These are phyloP conservation scores for Thielaviopsis punctulata DNA, from an alignment of 2,329 filamentous ascomycete species.

Conservation along the genomic window DNA sequence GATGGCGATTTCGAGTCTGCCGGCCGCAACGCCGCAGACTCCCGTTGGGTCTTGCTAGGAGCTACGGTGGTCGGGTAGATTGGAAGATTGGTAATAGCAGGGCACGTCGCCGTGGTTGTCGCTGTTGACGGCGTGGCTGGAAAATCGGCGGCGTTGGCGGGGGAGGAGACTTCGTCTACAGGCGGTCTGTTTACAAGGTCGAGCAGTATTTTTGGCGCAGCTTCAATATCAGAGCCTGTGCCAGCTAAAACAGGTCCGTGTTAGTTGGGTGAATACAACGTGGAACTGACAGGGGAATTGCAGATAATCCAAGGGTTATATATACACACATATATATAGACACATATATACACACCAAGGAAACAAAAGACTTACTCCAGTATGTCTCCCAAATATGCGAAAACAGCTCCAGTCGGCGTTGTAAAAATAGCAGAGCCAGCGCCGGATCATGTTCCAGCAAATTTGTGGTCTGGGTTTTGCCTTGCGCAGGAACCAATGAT, in stretches of 20 bases:
- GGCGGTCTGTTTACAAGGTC: not conserved
- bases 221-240: not conserved
- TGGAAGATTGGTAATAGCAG: not conserved
- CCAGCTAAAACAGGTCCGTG: conserved; percentile 1
- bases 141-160: not conserved
- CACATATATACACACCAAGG: not conserved
- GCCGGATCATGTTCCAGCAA: not conserved
- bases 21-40: too few relatives aligned
- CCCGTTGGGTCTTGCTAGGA: too few relatives aligned
- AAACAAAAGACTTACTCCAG: not conserved
- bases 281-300: too few relatives aligned
- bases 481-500: not conserved
- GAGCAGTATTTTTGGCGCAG: not conserved
- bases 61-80: not conserved
- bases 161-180: not conserved
- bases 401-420: not conserved
- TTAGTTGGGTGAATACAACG: not conserved
- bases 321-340: not conserved
- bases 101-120: too few relatives aligned
- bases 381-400: not conserved
- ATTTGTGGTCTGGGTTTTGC: not conserved
- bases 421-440: not conserved
- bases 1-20: not conserved
- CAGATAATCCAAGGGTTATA: too few relatives aligned
- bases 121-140: not conserved